A percentile compares a stretch with the other conserved stretches of the same genome.
Conservation (phyloP, 108 stramenopile genomes). For the Nitzschia sp. region DNA sequence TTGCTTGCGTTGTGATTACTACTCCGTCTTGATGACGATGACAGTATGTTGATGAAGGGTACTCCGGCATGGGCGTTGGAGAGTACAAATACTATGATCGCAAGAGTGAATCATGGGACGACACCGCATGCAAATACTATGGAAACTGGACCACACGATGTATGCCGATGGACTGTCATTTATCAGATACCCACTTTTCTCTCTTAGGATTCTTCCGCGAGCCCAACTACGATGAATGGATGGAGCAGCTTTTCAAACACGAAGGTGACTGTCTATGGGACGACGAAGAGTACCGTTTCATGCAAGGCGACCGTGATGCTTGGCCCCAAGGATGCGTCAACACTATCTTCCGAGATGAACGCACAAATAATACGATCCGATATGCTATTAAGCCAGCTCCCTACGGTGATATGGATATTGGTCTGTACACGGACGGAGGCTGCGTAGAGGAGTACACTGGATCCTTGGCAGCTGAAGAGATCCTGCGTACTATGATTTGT, state of each 20-base stretch:
- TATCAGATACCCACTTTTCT: too few species aligned
- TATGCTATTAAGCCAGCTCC: constrained; percentile 51
- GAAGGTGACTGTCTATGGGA: constrained; percentile 57
- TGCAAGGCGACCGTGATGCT: constrained; percentile 26
- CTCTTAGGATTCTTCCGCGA: constrained; percentile 69
- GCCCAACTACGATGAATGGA: constrained; percentile 44
- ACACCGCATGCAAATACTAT: constrained; percentile 47
- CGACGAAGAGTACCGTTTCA: constrained; percentile 55
- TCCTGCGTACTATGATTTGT: constrained; percentile 35
- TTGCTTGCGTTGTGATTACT: too few species aligned
- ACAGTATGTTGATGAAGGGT: constrained; percentile 53
- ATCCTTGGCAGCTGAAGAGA: constrained; percentile 25
- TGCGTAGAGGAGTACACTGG: constrained; percentile 43
- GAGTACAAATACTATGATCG: too few species aligned
- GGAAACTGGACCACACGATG: constrained; percentile 25
- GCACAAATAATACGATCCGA: constrained; percentile 34
- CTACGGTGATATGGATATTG: constrained; percentile 40
- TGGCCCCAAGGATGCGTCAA: constrained; percentile 37
- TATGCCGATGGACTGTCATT: too few species aligned
- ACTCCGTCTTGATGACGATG: too few species aligned
- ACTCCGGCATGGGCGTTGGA: constrained; percentile 49
- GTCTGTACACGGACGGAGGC: constrained; percentile 52
- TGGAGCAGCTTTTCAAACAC: constrained; percentile 71
- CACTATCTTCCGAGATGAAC: not conserved
- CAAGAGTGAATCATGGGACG: constrained; percentile 31